phyloP scores from a whole-genome alignment of 2,329 filamentous ascomycete genomes.

The Zymoseptoria brevis region DNA sequence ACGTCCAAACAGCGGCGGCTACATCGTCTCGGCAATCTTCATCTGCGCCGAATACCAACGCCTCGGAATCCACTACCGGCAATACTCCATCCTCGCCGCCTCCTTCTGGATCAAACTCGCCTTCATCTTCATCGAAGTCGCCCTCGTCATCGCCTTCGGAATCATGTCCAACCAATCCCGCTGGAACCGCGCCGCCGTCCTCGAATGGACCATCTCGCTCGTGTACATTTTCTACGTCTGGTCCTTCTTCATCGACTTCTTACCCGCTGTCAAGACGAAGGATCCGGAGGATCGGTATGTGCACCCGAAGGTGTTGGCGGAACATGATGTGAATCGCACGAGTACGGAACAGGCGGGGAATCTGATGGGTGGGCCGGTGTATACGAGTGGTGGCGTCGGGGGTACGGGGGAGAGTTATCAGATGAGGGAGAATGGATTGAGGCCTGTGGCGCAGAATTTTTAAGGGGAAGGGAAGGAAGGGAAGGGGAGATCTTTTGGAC shows the following conservation, averaged over 20 bases:
- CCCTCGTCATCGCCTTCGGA: constrained; percentile 65
- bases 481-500: too few species aligned
- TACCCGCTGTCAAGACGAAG: constrained; percentile 63
- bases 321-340: constrained; percentile 23
- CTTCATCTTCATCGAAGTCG: constrained; percentile 76
- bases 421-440: background rate
- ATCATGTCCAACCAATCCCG: constrained; percentile 27
- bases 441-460: background rate
- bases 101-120: constrained; percentile 83
- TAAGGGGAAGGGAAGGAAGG: too few species aligned
- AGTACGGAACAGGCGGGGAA: constrained; percentile 22
- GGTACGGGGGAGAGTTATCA: background rate
- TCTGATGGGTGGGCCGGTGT: constrained; percentile 27
- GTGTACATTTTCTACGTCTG: constrained; percentile 83
- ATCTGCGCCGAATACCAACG: constrained; percentile 87
- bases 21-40: constrained; percentile 76
- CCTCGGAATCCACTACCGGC: constrained; percentile 69
- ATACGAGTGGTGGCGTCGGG: constrained; percentile 17
- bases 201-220: constrained; percentile 75
- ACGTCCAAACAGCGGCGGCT: constrained; percentile 48
- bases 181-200: constrained; percentile 63
- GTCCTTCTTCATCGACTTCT: constrained; percentile 72
- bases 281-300: constrained; percentile 30
- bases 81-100: constrained; percentile 62
- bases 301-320: constrained; percentile 37